Percentiles rank a stretch among this genome's conserved stretches.
Conservation (phyloP, 164 flowering plant species). For the Santalum album region DNA sequence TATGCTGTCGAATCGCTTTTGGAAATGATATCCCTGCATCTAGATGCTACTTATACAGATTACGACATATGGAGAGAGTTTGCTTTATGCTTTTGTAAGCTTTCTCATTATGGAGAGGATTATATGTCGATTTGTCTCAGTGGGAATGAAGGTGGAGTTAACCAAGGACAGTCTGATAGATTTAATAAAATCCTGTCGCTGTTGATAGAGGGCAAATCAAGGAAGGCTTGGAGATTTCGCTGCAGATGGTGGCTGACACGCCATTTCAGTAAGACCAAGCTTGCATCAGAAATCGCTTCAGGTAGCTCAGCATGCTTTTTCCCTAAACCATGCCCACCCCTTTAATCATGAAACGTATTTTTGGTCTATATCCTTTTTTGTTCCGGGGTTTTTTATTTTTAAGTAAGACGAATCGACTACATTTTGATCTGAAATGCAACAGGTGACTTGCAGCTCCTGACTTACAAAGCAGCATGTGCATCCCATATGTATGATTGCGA, state of each 20-base stretch:
- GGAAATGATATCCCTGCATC: slow-evolving; percentile 75
- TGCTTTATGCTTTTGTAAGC: slow-evolving; percentile 50
- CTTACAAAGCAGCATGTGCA: slow-evolving; percentile 76
- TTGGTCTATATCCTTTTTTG: too few relatives aligned
- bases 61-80: slow-evolving; percentile 49
- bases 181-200: slow-evolving; percentile 20
- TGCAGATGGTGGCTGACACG: slow-evolving; percentile 70
- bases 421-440: slow-evolving; percentile 11
- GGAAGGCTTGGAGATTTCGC: slow-evolving; percentile 51
- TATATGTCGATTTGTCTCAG: slow-evolving; percentile 31
- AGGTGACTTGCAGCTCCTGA: slow-evolving; percentile 50
- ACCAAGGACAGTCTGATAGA: slow-evolving; percentile 6
- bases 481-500: slow-evolving; percentile 47
- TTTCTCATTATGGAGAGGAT: slow-evolving; percentile 50
- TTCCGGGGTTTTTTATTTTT: too few relatives aligned
- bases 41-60: slow-evolving; percentile 56
- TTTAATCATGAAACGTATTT: too few relatives aligned
- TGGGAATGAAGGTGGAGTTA: slow-evolving; percentile 17
- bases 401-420: too few relatives aligned
- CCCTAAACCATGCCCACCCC: too few relatives aligned
- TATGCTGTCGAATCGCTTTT: slow-evolving; percentile 37
- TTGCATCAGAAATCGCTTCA: slow-evolving; percentile 35
- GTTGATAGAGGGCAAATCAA: slow-evolving; percentile 27
- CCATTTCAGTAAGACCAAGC: slow-evolving; percentile 43
- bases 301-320: slow-evolving; percentile 26